Conservation (phyloP, 1,284 basidiomycete species). For the Tylopilus orsonianus region DNA sequence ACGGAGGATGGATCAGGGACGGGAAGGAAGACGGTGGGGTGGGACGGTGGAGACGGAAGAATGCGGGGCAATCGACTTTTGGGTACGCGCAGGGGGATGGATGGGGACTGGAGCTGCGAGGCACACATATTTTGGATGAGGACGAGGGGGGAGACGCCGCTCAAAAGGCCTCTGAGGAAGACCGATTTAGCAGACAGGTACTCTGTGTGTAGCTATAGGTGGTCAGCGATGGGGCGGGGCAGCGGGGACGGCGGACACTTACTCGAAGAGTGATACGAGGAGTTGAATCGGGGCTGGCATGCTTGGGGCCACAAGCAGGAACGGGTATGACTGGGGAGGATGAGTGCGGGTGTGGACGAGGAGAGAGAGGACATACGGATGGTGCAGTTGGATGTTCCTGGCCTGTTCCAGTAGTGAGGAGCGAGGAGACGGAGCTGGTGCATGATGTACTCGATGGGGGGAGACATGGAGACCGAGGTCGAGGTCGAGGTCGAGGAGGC, state of each 20-base stretch:
- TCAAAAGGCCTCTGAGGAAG: constrained; percentile 65
- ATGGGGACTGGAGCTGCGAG: constrained; percentile 25
- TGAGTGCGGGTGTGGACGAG: background rate
- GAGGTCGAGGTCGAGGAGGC: too few species aligned
- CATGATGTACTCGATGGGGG: constrained; percentile 1
- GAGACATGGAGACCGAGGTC: too few species aligned
- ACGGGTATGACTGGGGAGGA: constrained; percentile 48
- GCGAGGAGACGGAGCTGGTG: constrained; percentile 26
- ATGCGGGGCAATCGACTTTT: constrained; percentile 60
- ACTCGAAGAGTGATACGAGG: constrained; percentile 65
- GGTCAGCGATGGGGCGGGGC: background rate
- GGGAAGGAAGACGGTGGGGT: constrained; percentile 71
- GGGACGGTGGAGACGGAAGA: constrained; percentile 57
- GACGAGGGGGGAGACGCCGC: constrained; percentile 60
- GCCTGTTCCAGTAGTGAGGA: constrained; percentile 61
- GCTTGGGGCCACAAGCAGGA: constrained; percentile 37
- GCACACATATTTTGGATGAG: constrained; percentile 41
- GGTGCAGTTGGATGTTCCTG: constrained; percentile 72
- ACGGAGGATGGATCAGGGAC: constrained; percentile 74
- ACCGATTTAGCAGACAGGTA: constrained; percentile 72
- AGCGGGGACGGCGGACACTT: constrained; percentile 20
- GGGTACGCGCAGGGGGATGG: constrained; percentile 39
- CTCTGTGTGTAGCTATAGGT: constrained; percentile 63
- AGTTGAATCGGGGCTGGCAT: constrained; percentile 42
- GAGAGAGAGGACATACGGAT: constrained; percentile 47